These are phyloP conservation scores for Penicillium paxilli DNA, from an alignment of 495 filamentous ascomycete species.

Conservation along the genomic window DNA sequence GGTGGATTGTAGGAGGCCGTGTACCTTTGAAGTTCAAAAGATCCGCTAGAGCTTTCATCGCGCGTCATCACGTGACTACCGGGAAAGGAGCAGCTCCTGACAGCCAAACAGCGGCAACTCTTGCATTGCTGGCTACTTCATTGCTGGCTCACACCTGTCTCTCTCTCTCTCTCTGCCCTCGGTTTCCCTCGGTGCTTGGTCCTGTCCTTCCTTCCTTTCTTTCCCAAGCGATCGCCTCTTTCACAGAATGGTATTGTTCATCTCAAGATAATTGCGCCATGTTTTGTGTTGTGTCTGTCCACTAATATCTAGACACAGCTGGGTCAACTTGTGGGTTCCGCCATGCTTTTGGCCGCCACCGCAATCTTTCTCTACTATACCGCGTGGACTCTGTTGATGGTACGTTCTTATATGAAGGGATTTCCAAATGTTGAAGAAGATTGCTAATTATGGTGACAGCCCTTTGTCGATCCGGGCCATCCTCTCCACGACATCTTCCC, in stretches of 20 bases:
- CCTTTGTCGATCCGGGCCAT: constrained; percentile 94
- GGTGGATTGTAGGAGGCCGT: no score
- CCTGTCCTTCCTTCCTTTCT: constrained; percentile 1
- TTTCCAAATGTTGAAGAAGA: no score
- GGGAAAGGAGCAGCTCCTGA: constrained; percentile 15
- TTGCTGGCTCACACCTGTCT: not conserved
- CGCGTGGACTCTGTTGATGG: constrained; percentile 96
- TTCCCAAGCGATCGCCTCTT: constrained; percentile 11
- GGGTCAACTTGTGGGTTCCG: constrained; percentile 91
- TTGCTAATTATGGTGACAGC: constrained; percentile 49
- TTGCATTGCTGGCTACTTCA: not conserved
- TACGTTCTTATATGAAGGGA: constrained; percentile 38
- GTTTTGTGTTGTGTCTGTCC: not conserved
- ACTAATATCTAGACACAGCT: constrained; percentile 55
- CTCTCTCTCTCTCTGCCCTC: not conserved
- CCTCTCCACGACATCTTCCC: constrained; percentile 94
- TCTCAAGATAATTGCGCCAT: not conserved
- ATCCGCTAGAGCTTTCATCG: not conserved
- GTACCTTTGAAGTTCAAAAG: no score
- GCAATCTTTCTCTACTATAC: constrained; percentile 99
- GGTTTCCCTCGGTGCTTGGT: not conserved
- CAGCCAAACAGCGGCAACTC: not conserved
- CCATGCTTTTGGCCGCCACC: constrained; percentile 94
- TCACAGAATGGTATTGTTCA: constrained; percentile 26
- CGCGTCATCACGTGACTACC: constrained; percentile 24